Conservation (phyloP, 2,329 filamentous ascomycete species). For the Exophiala sp. region DNA sequence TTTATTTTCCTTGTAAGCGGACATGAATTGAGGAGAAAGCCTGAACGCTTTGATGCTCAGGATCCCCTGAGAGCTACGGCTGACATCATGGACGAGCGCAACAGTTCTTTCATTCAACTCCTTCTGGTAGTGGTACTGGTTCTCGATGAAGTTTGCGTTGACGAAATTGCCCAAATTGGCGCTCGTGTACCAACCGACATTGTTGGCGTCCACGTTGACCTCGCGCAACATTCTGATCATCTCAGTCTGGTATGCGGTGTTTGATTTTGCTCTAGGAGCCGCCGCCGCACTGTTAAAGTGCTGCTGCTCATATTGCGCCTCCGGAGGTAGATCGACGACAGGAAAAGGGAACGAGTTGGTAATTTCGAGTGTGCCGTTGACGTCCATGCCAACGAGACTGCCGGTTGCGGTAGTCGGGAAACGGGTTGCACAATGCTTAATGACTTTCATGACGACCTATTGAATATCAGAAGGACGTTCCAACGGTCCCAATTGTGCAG, state of each 20-base stretch:
- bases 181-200: constrained; percentile 97
- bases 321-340: constrained; percentile 64
- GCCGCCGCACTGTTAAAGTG: constrained; percentile 72
- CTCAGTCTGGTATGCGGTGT: constrained; percentile 81
- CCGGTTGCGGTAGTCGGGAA: constrained; percentile 89
- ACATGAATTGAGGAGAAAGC: constrained; percentile 79
- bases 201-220: constrained; percentile 97
- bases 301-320: constrained; percentile 63
- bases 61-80: constrained; percentile 86
- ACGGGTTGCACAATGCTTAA: constrained; percentile 82
- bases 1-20: constrained; percentile 91
- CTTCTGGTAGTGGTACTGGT: constrained; percentile 95
- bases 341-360: constrained; percentile 96
- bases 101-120: constrained; percentile 80
- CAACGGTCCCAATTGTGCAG: too few species aligned
- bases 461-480: too few species aligned
- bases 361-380: constrained; percentile 71
- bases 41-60: constrained; percentile 87
- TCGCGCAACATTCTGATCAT: constrained; percentile 96
- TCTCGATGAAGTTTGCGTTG: constrained; percentile 92
- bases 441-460: constrained; percentile 94
- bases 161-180: constrained; percentile 98
- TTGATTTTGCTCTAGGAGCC: constrained; percentile 86
- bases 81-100: constrained; percentile 89
- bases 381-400: constrained; percentile 89